phyloP scores from a whole-genome alignment of 192 early-diverging fungal genomes.

The Blastocladiella britannica region DNA sequence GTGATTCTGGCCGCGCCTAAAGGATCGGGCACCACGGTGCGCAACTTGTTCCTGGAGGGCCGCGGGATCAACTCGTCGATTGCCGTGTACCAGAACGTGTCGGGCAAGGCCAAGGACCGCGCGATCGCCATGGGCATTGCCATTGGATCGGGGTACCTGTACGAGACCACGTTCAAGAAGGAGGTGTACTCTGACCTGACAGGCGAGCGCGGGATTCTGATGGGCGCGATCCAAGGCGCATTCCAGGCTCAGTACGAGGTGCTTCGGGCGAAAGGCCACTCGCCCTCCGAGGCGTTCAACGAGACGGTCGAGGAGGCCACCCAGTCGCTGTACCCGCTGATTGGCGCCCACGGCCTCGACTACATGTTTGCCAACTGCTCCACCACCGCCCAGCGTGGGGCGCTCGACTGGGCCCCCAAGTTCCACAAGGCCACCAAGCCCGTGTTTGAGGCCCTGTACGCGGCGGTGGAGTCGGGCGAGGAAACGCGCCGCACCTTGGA shows the following conservation, averaged over 20 bases:
- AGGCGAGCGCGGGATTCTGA: slow-evolving; percentile 91
- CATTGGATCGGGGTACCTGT: slow-evolving; percentile 90
- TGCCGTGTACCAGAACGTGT: slow-evolving; percentile 82
- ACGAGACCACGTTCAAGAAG: slow-evolving; percentile 91
- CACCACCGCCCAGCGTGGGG: slow-evolving; percentile 86
- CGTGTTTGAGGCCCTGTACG: slow-evolving; percentile 79
- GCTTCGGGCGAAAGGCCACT: slow-evolving; percentile 76
- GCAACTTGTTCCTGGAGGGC: slow-evolving; percentile 86
- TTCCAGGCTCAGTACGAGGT: slow-evolving; percentile 96
- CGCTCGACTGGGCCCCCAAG: slow-evolving; percentile 86
- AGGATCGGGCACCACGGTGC: slow-evolving; percentile 85
- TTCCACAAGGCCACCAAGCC: slow-evolving; percentile 87
- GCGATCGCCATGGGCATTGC: slow-evolving; percentile 76
- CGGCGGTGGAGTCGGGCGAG: slow-evolving; percentile 60
- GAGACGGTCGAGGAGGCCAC: slow-evolving; percentile 99
- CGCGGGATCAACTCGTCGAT: slow-evolving; percentile 94
- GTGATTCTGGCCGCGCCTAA: slow-evolving; percentile 93
- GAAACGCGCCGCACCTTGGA: slow-evolving; percentile 68
- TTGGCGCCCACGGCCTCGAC: slow-evolving; percentile 90
- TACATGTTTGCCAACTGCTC: slow-evolving; percentile 98
- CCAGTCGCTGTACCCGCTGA: slow-evolving; percentile 88
- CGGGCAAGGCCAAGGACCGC: slow-evolving; percentile 83
- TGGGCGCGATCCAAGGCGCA: slow-evolving; percentile 93
- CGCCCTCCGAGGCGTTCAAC: slow-evolving; percentile 96
- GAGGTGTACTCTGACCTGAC: slow-evolving; percentile 91